Conservation (phyloP, 73 alveolate genomes). For the Stentor coeruleus region DNA sequence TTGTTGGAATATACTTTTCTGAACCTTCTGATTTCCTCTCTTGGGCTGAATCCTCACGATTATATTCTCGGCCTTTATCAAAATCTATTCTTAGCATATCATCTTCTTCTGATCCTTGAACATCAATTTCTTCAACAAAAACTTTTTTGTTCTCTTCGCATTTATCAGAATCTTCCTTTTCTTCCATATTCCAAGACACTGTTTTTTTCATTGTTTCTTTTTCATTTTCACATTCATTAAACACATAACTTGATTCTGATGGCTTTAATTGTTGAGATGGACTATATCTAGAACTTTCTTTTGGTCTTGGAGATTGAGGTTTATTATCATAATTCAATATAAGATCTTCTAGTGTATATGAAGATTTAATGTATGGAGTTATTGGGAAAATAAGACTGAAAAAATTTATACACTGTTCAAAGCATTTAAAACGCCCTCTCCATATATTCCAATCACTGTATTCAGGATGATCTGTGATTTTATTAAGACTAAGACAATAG, state of each 20-base stretch:
- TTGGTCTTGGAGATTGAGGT: not conserved
- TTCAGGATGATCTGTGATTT: constrained; percentile 69
- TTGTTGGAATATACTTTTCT: not conserved
- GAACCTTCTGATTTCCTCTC: constrained; percentile 5
- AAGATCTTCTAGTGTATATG: not conserved
- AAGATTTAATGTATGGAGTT: not conserved
- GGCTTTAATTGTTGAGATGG: not conserved
- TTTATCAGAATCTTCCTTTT: not conserved
- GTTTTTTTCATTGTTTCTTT: not conserved
- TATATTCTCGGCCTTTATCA: too few relatives aligned
- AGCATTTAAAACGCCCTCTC: constrained; percentile 71
- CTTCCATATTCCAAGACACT: constrained; percentile 6
- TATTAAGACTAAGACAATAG: constrained; percentile 52
- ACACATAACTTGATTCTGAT: constrained; percentile 2
- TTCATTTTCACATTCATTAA: constrained; percentile 9
- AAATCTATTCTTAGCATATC: too few relatives aligned
- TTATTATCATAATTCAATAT: not conserved
- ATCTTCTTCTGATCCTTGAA: too few relatives aligned
- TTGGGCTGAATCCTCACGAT: not conserved
- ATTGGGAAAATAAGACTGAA: constrained; percentile 10
- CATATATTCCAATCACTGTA: constrained; percentile 56
- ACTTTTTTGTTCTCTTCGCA: not conserved
- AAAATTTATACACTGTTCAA: constrained; percentile 36
- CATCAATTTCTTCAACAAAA: constrained; percentile 6
- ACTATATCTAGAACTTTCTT: constrained; percentile 20